Evolutionary conservation across 768 basidiomycete genomes (phyloP).

Genomic region (Leccinum variicolor): DNA sequence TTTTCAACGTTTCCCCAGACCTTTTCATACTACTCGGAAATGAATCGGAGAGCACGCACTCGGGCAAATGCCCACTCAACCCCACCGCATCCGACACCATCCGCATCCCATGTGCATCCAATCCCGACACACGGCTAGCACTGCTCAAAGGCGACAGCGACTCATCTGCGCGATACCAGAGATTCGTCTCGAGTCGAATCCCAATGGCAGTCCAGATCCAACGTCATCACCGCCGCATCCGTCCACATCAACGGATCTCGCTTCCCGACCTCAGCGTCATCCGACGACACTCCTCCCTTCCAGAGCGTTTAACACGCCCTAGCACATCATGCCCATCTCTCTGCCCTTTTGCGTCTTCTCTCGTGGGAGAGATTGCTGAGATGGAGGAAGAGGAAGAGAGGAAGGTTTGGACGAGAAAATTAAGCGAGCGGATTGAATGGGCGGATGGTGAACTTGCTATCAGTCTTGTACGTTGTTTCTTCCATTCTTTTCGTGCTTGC

Average conservation of each 20-base stretch:
- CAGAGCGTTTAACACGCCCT: slow-evolving; percentile 40
- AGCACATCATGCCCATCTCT: slow-evolving; percentile 58
- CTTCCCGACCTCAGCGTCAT: slow-evolving; percentile 23
- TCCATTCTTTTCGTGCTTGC: not conserved
- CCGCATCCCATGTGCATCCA: slow-evolving; percentile 46
- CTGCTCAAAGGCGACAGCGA: slow-evolving; percentile 34
- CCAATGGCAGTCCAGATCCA: slow-evolving; percentile 4
- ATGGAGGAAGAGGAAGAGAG: slow-evolving; percentile 66
- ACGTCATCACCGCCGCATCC: slow-evolving; percentile 18
- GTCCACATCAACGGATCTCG: slow-evolving; percentile 33
- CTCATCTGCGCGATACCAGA: slow-evolving; percentile 32
- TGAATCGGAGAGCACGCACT: slow-evolving; percentile 41
- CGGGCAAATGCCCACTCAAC: slow-evolving; percentile 48
- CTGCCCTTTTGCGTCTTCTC: slow-evolving; percentile 62
- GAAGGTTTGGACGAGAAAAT: slow-evolving; percentile 56
- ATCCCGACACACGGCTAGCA: slow-evolving; percentile 52
- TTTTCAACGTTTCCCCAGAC: slow-evolving; percentile 50
- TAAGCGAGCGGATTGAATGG: slow-evolving; percentile 58
- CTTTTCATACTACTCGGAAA: slow-evolving; percentile 50
- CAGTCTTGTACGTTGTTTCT: slow-evolving; percentile 45
- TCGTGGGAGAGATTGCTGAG: slow-evolving; percentile 70
- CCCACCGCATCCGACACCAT: slow-evolving; percentile 42
- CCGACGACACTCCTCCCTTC: slow-evolving; percentile 48
- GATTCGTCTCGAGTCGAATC: slow-evolving; percentile 37
- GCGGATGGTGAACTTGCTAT: slow-evolving; percentile 61